Base-by-base conservation (phyloP, 345 rosid genomes). In the Salix brachista region DNA sequence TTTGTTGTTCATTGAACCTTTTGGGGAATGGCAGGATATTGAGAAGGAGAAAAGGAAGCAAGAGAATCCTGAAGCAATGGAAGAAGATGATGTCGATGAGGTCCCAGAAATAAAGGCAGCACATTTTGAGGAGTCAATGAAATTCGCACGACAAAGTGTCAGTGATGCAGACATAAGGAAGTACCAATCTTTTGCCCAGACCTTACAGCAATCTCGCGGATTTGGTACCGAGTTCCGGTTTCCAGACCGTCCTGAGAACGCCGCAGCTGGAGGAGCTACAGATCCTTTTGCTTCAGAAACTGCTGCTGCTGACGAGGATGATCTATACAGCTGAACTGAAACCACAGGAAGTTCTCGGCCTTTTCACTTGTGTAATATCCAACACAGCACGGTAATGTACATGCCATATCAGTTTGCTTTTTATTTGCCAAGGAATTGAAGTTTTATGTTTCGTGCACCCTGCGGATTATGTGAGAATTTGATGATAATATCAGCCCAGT, bases 61-160 rank as follows among this genome's bases (percentile, higher is more conserved):
- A 6, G 81, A 74, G 37, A 80, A 83, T 46, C 83, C 77, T 39
- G 82, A 83, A 72, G 81, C 86, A 10, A 83, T 83, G 83, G 86
- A 83, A n/a, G 86, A 83, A 36, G 83, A 77, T 77, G 81, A 80
- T 13, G 69, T 34, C 39, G 85, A 82, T 74, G 83, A 83, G 36
- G 79, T 80, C 2, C 10, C 80, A 37, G 81, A 83, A 74, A 78
- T 83, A 46, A 77, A 67, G 73, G 72, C 80, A 11, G 81, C 80
- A 26, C 84, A 80, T 30, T 80, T 83, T 61, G 86, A 83, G 75
- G 83, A 79, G 28, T 83, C 86, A 4, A 80, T 83, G 86, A 83
- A 80, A 46, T 83, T 28, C 64, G 86, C 77, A 5, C 79, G 82
- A 42, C 16, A 79, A 52, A 83, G 83, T 71, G 86, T 83, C 25